Evolutionary conservation across 164 flowering plant species (phyloP).

Genomic region (Euptelea pleiosperma): DNA sequence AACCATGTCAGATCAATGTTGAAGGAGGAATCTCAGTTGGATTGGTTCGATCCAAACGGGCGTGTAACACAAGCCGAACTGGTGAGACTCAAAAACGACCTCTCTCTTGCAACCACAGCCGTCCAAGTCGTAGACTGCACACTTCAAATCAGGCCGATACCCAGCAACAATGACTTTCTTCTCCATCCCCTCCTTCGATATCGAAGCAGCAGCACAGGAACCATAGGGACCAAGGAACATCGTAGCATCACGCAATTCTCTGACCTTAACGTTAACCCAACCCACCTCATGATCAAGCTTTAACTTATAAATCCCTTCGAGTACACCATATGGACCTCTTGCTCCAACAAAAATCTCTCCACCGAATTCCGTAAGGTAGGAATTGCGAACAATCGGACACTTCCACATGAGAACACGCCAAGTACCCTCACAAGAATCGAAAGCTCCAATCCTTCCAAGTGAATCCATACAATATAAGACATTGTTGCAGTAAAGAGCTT

Average conservation of each 20-base stretch:
- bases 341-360: conserved; percentile 7
- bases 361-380: conserved; percentile 2
- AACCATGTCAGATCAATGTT: background rate
- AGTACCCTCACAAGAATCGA: background rate
- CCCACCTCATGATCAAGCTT: background rate
- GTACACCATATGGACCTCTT: background rate
- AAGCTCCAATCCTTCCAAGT: conserved; percentile 4
- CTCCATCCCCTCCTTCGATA: background rate
- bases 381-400: background rate
- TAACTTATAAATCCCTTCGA: background rate
- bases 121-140: background rate
- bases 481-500: background rate
- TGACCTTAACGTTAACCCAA: background rate
- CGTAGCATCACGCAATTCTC: background rate
- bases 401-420: background rate
- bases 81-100: too few relatives aligned
- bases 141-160: background rate
- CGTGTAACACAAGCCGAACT: background rate
- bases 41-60: conserved; percentile 2
- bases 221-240: conserved; percentile 8
- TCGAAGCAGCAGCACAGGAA: background rate
- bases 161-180: conserved; percentile 4
- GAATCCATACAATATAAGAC: conserved; percentile 7
- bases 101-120: background rate
- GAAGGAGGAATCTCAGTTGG: background rate